A percentile compares a stretch with the other conserved stretches of the same genome.
phyloP scores from a whole-genome alignment of 441 rosid genomes.

The Arabidopsis lyrata region DNA sequence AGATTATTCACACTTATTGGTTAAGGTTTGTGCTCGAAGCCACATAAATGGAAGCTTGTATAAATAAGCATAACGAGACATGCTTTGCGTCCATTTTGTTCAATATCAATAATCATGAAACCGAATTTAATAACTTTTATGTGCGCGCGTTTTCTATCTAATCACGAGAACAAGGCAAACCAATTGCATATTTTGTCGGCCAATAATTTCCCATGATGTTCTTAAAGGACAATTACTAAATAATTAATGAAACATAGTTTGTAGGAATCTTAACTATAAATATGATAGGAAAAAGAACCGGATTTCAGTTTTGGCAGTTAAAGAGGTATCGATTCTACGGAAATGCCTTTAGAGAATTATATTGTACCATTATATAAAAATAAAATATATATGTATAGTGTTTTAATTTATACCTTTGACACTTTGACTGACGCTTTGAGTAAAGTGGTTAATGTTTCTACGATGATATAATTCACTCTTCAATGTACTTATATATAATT shows the following conservation, averaged over 20 bases:
- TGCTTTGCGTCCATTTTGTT: conserved; percentile 35
- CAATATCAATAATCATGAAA: conserved; percentile 20
- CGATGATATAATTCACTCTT: conserved; percentile 10
- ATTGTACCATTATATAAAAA: conserved; percentile 15
- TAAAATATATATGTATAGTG: not conserved
- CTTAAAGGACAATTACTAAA: conserved; percentile 3
- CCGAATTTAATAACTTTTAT: not conserved
- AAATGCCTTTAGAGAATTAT: conserved; percentile 31
- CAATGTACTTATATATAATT: not conserved
- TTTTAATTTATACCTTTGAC: conserved; percentile 24
- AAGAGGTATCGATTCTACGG: conserved; percentile 22
- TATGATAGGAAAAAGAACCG: not conserved
- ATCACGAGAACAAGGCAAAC: conserved; percentile 24
- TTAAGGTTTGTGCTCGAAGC: conserved; percentile 38
- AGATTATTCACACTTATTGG: conserved; percentile 29
- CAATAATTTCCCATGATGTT: conserved; percentile 29
- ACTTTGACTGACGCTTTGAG: conserved; percentile 34
- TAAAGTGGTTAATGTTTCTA: conserved; percentile 19
- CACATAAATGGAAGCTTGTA: conserved; percentile 30
- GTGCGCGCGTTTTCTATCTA: conserved; percentile 17
- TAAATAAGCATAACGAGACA: conserved; percentile 13
- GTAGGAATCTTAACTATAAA: conserved; percentile 25
- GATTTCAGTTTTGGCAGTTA: conserved; percentile 40
- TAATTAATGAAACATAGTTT: conserved; percentile 31
- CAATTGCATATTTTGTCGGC: conserved; percentile 41